Conservation (phyloP, 805 yeast species). For the Ogataea parapolymorpha region DNA sequence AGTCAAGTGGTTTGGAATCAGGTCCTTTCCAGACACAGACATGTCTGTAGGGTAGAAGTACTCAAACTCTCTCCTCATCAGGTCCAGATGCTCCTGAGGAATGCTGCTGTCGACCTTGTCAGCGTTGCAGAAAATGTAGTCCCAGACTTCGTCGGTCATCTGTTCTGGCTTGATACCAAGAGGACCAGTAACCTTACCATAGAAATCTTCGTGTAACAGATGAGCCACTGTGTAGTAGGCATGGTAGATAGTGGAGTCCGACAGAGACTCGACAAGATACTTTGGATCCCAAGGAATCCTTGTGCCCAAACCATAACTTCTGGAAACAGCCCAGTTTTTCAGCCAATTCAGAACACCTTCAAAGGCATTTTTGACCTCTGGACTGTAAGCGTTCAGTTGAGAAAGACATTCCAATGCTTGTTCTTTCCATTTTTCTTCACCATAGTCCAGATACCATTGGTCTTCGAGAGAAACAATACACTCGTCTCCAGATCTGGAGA, state of each 20-base stretch:
- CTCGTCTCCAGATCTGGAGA: slow-evolving; percentile 94
- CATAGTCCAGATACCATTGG: slow-evolving; percentile 97
- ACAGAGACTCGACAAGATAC: slow-evolving; percentile 88
- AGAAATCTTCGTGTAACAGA: slow-evolving; percentile 79
- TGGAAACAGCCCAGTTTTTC: slow-evolving; percentile 96
- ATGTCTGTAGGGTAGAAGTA: slow-evolving; percentile 94
- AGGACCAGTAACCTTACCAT: slow-evolving; percentile 73
- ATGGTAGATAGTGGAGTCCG: slow-evolving; percentile 95
- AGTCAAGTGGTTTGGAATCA: slow-evolving; percentile 95
- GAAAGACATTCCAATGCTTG: slow-evolving; percentile 77
- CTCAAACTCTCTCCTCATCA: slow-evolving; percentile 89
- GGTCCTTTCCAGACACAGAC: slow-evolving; percentile 92
- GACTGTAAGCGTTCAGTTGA: slow-evolving; percentile 70
- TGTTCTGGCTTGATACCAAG: slow-evolving; percentile 75
- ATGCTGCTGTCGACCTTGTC: slow-evolving; percentile 58
- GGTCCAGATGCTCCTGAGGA: slow-evolving; percentile 61
- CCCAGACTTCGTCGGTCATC: slow-evolving; percentile 91
- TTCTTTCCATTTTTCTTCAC: slow-evolving; percentile 87
- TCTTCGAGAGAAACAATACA: slow-evolving; percentile 97
- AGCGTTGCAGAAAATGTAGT: slow-evolving; percentile 75
- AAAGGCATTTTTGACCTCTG: slow-evolving; percentile 86
- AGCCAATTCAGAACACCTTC: slow-evolving; percentile 95
- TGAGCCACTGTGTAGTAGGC: slow-evolving; percentile 90
- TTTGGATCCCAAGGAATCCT: slow-evolving; percentile 95
- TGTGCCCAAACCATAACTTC: slow-evolving; percentile 95